Evolutionary conservation across 129 eudicot species (phyloP), one percentile per base, ranked within the genome.

Genomic region (Pulicaria dysenterica): DNA sequence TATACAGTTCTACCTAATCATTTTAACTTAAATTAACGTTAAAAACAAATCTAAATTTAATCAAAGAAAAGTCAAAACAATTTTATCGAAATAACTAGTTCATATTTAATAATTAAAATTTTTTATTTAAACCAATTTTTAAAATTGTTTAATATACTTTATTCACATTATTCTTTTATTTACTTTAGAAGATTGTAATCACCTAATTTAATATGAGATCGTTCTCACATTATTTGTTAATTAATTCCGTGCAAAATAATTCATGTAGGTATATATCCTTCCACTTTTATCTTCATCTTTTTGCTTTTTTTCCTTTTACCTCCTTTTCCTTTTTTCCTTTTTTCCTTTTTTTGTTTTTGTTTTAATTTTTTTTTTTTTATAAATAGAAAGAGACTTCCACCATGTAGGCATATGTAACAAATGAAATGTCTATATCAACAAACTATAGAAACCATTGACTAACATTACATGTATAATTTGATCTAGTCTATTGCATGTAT

Each of bases 301-400:
- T 46, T 34, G 8, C 31, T n/a, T 48, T 46, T 36, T 67, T 19
- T 13, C n/a, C 9, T 48, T 67, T 34, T 3, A 17, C 58, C 64
- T 58, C 36, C 36, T 19, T 58, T 37, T 34, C 3, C 44, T 36
- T 58, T 58, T 58, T 3, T 3, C 11, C 1, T 8, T 34, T 58
- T 2, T 6, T 5, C 4, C 15, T 10, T 53, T 12, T 5, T 9
- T 47, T 55, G 17, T 13, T 19, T 16, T 11, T 58, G 31, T 58
- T 58, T 24, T 24, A 2, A 2, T 24, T 24, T 24, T 24, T 24
- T 24, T 24, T 24, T 0, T 24, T 15, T 58, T 58, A 17, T 58
- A 58, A 41, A 58, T 58, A 24, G 17, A 58, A 58, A 58, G 44
- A 58, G 19, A 58, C 64, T 58, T 58, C 44, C 64, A 58, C 62